Conservation (phyloP, 352 stramenopile genomes). For the Phytophthora cryptogea region DNA sequence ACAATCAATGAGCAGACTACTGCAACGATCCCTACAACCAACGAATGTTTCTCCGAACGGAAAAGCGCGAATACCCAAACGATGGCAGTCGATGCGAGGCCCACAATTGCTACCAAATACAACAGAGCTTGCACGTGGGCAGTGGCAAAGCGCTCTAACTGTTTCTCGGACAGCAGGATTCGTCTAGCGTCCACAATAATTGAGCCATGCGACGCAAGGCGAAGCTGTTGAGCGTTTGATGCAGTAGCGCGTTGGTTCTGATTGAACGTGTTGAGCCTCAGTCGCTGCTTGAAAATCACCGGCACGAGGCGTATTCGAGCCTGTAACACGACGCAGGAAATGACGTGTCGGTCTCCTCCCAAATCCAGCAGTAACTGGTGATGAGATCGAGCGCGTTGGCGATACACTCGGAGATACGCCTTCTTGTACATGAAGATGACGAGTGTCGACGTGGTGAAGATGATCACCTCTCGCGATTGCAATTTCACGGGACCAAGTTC, state of each 20-base stretch:
- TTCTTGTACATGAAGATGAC: constrained; percentile 31
- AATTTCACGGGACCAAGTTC: constrained; percentile 14
- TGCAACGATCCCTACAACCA: background rate
- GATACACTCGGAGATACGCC: constrained; percentile 4
- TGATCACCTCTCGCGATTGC: constrained; percentile 25
- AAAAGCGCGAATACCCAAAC: constrained; percentile 10
- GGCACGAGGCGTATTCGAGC: constrained; percentile 19
- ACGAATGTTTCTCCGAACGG: background rate
- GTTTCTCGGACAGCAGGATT: constrained; percentile 3
- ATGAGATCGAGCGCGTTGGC: background rate
- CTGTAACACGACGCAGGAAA: constrained; percentile 33
- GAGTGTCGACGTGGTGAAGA: constrained; percentile 27
- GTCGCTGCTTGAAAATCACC: background rate
- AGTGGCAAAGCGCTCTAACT: background rate
- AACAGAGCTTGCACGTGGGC: background rate
- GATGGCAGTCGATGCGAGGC: constrained; percentile 9
- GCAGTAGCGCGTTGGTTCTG: constrained; percentile 5
- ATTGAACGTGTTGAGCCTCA: constrained; percentile 8
- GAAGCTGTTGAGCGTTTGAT: constrained; percentile 9
- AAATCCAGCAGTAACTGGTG: background rate
- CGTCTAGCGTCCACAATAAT: constrained; percentile 19
- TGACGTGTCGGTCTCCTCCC: constrained; percentile 13
- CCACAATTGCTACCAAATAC: background rate
- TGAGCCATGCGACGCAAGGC: constrained; percentile 11
- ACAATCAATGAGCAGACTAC: background rate